Percentiles rank a stretch among this genome's conserved stretches.
Evolutionary conservation across 768 basidiomycete genomes (phyloP).

Genomic region (Sporobolomyces phaffii): DNA sequence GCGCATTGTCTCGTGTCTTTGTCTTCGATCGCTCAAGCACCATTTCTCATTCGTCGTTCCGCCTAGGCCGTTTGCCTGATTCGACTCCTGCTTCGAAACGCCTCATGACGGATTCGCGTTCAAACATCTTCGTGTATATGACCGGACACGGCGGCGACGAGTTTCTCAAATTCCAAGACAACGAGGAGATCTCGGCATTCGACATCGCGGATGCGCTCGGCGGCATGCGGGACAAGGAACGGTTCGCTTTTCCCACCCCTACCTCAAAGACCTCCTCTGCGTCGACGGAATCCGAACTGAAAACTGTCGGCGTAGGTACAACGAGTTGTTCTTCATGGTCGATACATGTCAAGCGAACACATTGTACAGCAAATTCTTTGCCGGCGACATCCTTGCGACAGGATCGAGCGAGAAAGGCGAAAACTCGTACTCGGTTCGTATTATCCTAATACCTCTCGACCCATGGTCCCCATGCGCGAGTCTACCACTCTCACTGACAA

Average conservation of each 20-base stretch:
- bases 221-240: constrained; percentile 95
- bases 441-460: background rate
- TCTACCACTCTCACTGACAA: background rate
- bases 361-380: constrained; percentile 88
- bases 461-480: background rate
- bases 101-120: constrained; percentile 77
- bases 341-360: constrained; percentile 98
- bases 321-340: constrained; percentile 95
- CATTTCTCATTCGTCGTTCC: background rate
- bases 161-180: constrained; percentile 98
- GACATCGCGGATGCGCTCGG: constrained; percentile 98
- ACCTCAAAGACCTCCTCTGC: too few relatives aligned
- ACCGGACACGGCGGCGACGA: constrained; percentile 97
- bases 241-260: constrained; percentile 52
- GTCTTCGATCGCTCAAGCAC: background rate
- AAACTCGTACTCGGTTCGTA: constrained; percentile 82
- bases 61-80: constrained; percentile 69
- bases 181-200: constrained; percentile 92
- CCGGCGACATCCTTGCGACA: constrained; percentile 84
- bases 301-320: constrained; percentile 62
- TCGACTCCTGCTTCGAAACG: constrained; percentile 88
- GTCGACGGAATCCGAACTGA: too few relatives aligned
- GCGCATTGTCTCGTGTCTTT: background rate
- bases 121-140: constrained; percentile 95
- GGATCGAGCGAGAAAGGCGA: constrained; percentile 77